Evolutionary conservation across 305 asterid genomes (phyloP).

Genomic region (Solanum chacoense): DNA sequence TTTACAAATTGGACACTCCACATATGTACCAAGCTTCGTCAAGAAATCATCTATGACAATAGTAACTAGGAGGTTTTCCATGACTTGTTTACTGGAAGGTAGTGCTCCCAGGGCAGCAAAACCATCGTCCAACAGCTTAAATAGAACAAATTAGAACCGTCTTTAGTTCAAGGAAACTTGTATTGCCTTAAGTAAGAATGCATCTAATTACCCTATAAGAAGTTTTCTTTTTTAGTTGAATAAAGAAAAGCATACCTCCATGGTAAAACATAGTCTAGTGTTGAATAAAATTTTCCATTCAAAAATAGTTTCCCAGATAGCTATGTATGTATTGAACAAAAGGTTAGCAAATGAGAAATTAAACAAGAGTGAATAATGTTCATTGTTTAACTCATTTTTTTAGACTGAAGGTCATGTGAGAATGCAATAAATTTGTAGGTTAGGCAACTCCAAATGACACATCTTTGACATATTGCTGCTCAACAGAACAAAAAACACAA

Average conservation of each 20-base stretch:
- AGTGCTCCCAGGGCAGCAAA: slow-evolving; percentile 69
- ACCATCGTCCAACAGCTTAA: slow-evolving; percentile 43
- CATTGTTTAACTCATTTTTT: not conserved
- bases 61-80: slow-evolving; percentile 84
- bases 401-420: not conserved
- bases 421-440: not conserved
- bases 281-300: too few relatives aligned
- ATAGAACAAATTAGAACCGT: slow-evolving; percentile 4
- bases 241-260: not conserved
- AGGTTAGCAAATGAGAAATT: not conserved
- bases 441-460: not conserved
- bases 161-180: not conserved
- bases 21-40: slow-evolving; percentile 59
- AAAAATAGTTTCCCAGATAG: too few relatives aligned
- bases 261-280: not conserved
- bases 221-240: not conserved
- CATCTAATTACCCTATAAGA: not conserved
- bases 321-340: not conserved
- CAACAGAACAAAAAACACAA: not conserved
- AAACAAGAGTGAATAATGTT: not conserved
- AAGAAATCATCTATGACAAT: slow-evolving; percentile 46
- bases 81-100: slow-evolving; percentile 88
- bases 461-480: not conserved
- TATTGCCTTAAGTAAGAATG: not conserved
- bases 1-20: slow-evolving; percentile 78